Evolutionary conservation across 2,329 filamentous ascomycete species (phyloP).

Genomic region (Cercospora citrullina): DNA sequence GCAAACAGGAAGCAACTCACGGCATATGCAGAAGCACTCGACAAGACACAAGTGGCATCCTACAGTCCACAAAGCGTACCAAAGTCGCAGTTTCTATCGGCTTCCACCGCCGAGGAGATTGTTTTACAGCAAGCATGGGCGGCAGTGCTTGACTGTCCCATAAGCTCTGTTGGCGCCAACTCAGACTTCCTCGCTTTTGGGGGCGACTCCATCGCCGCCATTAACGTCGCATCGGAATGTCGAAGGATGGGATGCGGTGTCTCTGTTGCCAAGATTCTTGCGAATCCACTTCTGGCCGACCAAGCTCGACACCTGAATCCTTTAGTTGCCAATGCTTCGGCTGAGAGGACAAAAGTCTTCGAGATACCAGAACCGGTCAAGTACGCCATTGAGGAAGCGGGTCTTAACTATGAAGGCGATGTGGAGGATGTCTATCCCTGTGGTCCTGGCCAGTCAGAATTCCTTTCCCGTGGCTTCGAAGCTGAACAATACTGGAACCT

Average conservation of each 20-base stretch:
- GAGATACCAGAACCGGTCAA: not conserved
- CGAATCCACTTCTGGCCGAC: not conserved
- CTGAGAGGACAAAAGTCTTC: not conserved
- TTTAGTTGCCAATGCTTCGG: not conserved
- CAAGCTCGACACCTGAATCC: not conserved
- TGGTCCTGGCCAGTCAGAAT: not conserved
- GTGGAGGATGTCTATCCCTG: not conserved
- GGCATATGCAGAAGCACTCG: not conserved
- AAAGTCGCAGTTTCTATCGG: not conserved
- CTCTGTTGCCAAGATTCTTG: not conserved
- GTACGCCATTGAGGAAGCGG: not conserved
- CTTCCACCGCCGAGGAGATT: not conserved
- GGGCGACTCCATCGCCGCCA: not conserved
- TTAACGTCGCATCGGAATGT: not conserved
- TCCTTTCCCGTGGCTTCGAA: not conserved
- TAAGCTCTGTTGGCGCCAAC: not conserved
- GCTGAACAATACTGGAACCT: not conserved
- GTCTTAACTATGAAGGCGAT: not conserved
- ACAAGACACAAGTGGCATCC: not conserved
- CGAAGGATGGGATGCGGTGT: not conserved
- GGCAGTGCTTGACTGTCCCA: not conserved
- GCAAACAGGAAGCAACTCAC: not conserved
- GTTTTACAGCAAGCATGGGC: not conserved
- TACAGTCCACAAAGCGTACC: not conserved
- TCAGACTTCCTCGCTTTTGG: not conserved